These are phyloP conservation scores for Aspergillus baeticus DNA, from an alignment of 495 filamentous ascomycete genomes.

Conservation along the genomic window DNA sequence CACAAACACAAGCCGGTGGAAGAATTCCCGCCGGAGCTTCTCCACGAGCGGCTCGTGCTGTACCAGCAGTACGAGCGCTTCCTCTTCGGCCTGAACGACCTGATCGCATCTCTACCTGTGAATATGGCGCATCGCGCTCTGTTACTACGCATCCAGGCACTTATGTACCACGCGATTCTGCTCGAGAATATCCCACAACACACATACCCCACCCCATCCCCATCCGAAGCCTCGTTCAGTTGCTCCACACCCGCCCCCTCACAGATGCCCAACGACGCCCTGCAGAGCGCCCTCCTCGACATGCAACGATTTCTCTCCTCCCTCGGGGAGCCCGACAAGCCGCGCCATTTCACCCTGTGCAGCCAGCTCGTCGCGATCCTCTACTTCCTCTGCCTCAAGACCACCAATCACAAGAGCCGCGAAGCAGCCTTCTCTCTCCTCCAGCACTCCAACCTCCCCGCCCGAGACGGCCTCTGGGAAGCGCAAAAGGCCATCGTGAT, in stretches of 20 bases:
- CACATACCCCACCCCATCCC: not conserved
- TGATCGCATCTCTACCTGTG: not conserved
- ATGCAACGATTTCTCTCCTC: constrained; percentile 11
- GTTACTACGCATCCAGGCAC: constrained; percentile 1
- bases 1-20: not conserved
- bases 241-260: not conserved
- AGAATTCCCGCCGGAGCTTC: not conserved
- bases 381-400: constrained; percentile 24
- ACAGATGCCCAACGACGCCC: not conserved
- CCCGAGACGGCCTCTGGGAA: constrained; percentile 26
- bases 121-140: not conserved
- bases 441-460: constrained; percentile 4
- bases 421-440: constrained; percentile 15
- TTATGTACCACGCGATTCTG: constrained; percentile 4
- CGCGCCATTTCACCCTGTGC: constrained; percentile 17
- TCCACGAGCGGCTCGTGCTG: not conserved
- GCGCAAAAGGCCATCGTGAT: constrained; percentile 4
- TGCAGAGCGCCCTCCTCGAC: constrained; percentile 12
- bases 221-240: not conserved
- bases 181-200: constrained; percentile 13
- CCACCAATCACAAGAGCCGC: constrained; percentile 1
- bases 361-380: constrained; percentile 20
- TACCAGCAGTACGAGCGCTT: constrained; percentile 5
- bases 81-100: not conserved
- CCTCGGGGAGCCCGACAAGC: not conserved